Conservation (phyloP, 225 moss, liverwort and hornwort genomes). For the Bryum argenteum region DNA sequence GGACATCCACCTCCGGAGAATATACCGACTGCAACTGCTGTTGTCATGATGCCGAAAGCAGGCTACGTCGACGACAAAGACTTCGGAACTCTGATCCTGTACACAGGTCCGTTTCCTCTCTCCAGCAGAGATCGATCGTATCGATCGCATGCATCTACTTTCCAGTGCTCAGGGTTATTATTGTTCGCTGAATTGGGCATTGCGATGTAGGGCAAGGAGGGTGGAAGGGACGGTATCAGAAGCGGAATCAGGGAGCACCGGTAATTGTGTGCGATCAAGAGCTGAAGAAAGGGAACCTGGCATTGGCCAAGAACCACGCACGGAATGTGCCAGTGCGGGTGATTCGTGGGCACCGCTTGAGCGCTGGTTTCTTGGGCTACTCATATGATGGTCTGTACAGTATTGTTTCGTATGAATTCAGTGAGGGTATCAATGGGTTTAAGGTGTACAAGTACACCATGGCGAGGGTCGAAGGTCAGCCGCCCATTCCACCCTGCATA, state of each 20-base stretch:
- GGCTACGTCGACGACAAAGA: slow-evolving; percentile 56
- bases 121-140: neutral
- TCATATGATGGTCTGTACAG: slow-evolving; percentile 55
- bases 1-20: slow-evolving; percentile 34
- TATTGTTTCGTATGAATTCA: slow-evolving; percentile 28
- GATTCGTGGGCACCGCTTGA: slow-evolving; percentile 47
- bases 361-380: slow-evolving; percentile 41
- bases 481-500: slow-evolving; percentile 47
- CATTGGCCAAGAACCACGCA: slow-evolving; percentile 41
- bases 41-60: slow-evolving; percentile 54
- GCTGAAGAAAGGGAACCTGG: slow-evolving; percentile 56
- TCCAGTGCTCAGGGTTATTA: too few relatives aligned
- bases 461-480: slow-evolving; percentile 49
- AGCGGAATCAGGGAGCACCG: slow-evolving; percentile 46
- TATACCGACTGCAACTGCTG: slow-evolving; percentile 54
- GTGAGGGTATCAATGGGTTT: slow-evolving; percentile 33
- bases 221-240: slow-evolving; percentile 48
- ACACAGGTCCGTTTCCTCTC: slow-evolving; percentile 40
- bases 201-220: slow-evolving; percentile 57
- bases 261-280: slow-evolving; percentile 41
- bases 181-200: too few relatives aligned
- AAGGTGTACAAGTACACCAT: slow-evolving; percentile 45
- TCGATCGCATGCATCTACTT: too few relatives aligned
- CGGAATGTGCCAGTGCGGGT: slow-evolving; percentile 55
- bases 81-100: slow-evolving; percentile 41